Conservation (phyloP, 768 basidiomycete species). For the Brasilioporus rufonigricans region DNA sequence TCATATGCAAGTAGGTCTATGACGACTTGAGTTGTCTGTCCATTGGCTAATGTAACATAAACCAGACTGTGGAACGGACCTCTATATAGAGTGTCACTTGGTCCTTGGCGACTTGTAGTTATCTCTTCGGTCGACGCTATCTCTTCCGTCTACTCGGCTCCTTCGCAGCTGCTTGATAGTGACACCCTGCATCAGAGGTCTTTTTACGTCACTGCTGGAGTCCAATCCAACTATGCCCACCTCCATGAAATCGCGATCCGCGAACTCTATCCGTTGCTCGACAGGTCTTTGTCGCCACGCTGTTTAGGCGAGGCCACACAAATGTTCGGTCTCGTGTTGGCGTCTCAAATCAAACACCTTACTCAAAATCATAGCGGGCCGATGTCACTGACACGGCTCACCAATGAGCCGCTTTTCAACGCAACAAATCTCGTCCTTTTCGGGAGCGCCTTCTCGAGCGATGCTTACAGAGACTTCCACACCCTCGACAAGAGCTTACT, state of each 20-base stretch:
- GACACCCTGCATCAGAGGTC: conserved; percentile 5
- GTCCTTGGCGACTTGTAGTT: conserved; percentile 9
- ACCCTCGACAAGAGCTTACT: conserved; percentile 14
- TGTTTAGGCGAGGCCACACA: conserved; percentile 7
- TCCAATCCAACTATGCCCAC: not conserved
- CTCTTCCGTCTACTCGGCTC: conserved; percentile 1
- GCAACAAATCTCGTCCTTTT: conserved; percentile 18
- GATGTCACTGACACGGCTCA: conserved; percentile 14
- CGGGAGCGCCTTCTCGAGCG: conserved; percentile 12
- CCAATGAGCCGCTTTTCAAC: conserved; percentile 14
- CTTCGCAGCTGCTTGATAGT: conserved; percentile 3
- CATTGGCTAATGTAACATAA: not conserved
- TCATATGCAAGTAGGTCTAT: conserved; percentile 16
- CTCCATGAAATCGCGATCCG: conserved; percentile 15
- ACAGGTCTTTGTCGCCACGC: conserved; percentile 12
- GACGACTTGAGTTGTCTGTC: too few relatives aligned
- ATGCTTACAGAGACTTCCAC: conserved; percentile 20
- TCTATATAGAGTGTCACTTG: conserved; percentile 16
- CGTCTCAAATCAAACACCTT: conserved; percentile 9
- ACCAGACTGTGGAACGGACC: conserved; percentile 12
- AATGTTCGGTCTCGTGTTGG: conserved; percentile 8
- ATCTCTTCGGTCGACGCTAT: conserved; percentile 15
- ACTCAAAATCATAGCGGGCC: not conserved
- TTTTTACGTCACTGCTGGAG: conserved; percentile 8
- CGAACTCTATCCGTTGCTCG: conserved; percentile 20